A percentile compares a stretch with the other conserved stretches of the same genome.
Evolutionary conservation across 164 flowering plant species (phyloP).

Genomic region (Liquidambar formosana): DNA sequence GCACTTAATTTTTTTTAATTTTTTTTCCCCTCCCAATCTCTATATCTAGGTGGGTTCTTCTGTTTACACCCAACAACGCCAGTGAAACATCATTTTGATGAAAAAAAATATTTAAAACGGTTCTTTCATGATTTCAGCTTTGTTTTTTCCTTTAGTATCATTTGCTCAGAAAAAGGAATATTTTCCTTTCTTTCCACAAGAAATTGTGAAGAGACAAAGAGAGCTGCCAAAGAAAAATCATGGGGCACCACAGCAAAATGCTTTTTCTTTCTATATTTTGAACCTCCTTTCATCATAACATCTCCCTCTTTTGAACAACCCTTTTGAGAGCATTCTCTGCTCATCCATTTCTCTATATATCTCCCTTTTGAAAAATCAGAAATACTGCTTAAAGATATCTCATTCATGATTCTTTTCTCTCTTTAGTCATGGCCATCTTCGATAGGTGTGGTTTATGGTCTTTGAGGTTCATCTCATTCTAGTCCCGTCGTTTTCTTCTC

Average conservation of each 20-base stretch:
- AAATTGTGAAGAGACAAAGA: constrained; percentile 1
- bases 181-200: constrained; percentile 14
- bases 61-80: background rate
- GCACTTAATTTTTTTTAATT: background rate
- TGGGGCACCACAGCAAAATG: background rate
- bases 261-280: constrained; percentile 12
- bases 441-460: constrained; percentile 24
- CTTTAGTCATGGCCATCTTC: constrained; percentile 20
- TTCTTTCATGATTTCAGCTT: constrained; percentile 8
- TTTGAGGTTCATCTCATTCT: constrained; percentile 36
- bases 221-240: constrained; percentile 9
- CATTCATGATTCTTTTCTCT: constrained; percentile 8
- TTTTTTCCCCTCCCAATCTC: constrained; percentile 4
- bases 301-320: background rate
- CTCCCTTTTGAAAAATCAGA: constrained; percentile 1
- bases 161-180: constrained; percentile 8
- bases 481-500: constrained; percentile 50
- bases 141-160: background rate
- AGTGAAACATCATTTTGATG: background rate
- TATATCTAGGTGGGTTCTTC: constrained; percentile 13
- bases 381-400: constrained; percentile 8
- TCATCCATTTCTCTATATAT: background rate
- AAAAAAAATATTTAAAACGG: background rate
- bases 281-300: constrained; percentile 28
- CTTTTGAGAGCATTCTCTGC: constrained; percentile 10